Percentiles rank a stretch among this genome's conserved stretches.
These are phyloP conservation scores for Colletotrichum sublineola DNA, from an alignment of 2,329 filamentous ascomycete species.

Conservation along the genomic window DNA sequence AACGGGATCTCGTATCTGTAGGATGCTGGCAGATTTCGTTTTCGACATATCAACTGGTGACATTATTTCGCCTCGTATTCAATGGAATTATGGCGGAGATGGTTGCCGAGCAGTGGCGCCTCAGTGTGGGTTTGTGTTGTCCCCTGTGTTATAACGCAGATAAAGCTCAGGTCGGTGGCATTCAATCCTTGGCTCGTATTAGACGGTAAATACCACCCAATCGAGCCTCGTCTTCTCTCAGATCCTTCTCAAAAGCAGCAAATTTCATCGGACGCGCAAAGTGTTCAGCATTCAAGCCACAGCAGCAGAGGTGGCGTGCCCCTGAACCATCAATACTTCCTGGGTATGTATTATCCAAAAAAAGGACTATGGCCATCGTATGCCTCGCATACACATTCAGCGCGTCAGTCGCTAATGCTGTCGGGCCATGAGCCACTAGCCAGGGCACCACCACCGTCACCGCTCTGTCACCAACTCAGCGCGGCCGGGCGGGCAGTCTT, in stretches of 20 bases:
- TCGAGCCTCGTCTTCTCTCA: neutral
- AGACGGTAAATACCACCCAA: neutral
- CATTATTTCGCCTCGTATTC: slow-evolving; percentile 14
- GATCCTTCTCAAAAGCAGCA: neutral
- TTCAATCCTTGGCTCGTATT: neutral
- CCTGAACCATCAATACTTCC: too few species aligned
- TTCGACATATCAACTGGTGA: neutral
- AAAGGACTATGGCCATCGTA: neutral
- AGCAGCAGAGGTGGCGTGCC: neutral
- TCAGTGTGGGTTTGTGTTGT: neutral
- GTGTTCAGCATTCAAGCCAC: slow-evolving; percentile 18
- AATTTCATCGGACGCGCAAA: neutral
- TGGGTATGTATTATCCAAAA: neutral
- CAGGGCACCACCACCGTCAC: neutral
- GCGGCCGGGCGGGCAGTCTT: neutral
- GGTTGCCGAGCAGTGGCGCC: neutral
- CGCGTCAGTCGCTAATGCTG: neutral
- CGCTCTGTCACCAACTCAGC: neutral
- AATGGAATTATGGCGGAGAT: neutral
- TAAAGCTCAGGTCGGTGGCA: neutral
- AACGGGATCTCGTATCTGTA: slow-evolving; percentile 31
- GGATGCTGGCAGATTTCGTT: slow-evolving; percentile 5
- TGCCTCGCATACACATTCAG: neutral
- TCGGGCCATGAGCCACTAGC: too few species aligned
- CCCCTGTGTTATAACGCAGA: neutral